These are phyloP conservation scores for Lithohypha guttulata DNA, from an alignment of 2,329 filamentous ascomycete species.

Conservation along the genomic window DNA sequence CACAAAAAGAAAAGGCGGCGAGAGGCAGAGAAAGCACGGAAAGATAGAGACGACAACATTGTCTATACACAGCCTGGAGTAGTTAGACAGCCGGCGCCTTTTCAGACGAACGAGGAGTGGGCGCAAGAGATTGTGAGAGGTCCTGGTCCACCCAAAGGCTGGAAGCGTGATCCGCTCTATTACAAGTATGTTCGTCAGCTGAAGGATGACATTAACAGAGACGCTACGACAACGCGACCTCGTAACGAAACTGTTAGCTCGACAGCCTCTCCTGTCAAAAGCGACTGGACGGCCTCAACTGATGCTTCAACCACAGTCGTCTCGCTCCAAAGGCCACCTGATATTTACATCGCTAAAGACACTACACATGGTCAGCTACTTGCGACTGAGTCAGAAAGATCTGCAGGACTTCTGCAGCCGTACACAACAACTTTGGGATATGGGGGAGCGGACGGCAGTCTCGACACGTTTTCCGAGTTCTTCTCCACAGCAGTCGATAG, in stretches of 20 bases:
- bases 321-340: background rate
- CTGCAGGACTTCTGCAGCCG: background rate
- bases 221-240: background rate
- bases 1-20: conserved; percentile 60
- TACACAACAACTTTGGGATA: background rate
- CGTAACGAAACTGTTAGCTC: background rate
- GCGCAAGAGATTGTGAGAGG: conserved; percentile 74
- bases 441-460: background rate
- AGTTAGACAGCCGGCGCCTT: conserved; percentile 68
- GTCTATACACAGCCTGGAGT: conserved; percentile 56
- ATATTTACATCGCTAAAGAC: background rate
- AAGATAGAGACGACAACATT: conserved; percentile 14
- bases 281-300: background rate
- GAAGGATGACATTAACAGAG: conserved; percentile 42
- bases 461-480: background rate
- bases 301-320: background rate
- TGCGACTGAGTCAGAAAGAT: background rate
- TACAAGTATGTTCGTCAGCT: conserved; percentile 31
- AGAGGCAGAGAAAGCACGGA: conserved; percentile 56
- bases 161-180: conserved; percentile 16
- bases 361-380: background rate
- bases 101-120: conserved; percentile 83
- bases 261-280: background rate
- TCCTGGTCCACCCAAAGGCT: conserved; percentile 50
- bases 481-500: background rate